phyloP scores from a whole-genome alignment of 2,329 filamentous ascomycete species.

The Venturiaceae sp. region DNA sequence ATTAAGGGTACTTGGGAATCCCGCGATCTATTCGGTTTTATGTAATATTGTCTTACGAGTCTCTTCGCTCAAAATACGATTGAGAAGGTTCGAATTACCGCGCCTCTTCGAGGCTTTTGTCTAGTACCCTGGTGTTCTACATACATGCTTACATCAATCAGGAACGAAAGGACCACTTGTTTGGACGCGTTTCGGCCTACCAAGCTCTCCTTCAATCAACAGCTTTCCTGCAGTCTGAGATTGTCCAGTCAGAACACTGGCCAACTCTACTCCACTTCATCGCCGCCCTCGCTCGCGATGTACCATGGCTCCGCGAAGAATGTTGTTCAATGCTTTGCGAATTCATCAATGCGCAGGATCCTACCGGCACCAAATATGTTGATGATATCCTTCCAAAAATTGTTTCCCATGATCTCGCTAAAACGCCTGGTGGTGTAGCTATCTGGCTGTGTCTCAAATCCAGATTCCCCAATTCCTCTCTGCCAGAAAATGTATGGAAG shows the following conservation, averaged over 20 bases:
- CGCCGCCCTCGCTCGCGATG: slow-evolving; percentile 65
- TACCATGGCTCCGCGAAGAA: slow-evolving; percentile 82
- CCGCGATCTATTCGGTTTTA: too few species aligned
- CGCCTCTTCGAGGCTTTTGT: too few species aligned
- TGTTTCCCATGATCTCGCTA: slow-evolving; percentile 55
- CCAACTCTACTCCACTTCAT: slow-evolving; percentile 61
- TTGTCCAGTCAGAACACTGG: slow-evolving; percentile 44
- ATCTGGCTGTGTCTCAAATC: slow-evolving; percentile 69
- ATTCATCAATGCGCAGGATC: slow-evolving; percentile 46
- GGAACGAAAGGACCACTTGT: slow-evolving; percentile 76
- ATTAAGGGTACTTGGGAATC: too few species aligned
- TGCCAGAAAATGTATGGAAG: slow-evolving; percentile 64
- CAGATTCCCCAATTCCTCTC: slow-evolving; percentile 52
- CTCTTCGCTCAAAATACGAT: too few species aligned
- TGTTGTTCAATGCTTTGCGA: slow-evolving; percentile 76
- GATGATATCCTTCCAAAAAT: slow-evolving; percentile 55
- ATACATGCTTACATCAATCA: slow-evolving; percentile 32
- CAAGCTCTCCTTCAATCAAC: slow-evolving; percentile 77
- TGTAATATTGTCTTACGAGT: too few species aligned
- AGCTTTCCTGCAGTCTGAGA: slow-evolving; percentile 52
- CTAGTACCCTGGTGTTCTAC: background rate
- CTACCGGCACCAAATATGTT: slow-evolving; percentile 44
- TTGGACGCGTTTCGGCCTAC: slow-evolving; percentile 79
- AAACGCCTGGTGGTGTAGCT: slow-evolving; percentile 80
- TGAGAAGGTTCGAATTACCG: too few species aligned